phyloP scores from a whole-genome alignment of 129 eudicot species.

The Helianthus annuus region DNA sequence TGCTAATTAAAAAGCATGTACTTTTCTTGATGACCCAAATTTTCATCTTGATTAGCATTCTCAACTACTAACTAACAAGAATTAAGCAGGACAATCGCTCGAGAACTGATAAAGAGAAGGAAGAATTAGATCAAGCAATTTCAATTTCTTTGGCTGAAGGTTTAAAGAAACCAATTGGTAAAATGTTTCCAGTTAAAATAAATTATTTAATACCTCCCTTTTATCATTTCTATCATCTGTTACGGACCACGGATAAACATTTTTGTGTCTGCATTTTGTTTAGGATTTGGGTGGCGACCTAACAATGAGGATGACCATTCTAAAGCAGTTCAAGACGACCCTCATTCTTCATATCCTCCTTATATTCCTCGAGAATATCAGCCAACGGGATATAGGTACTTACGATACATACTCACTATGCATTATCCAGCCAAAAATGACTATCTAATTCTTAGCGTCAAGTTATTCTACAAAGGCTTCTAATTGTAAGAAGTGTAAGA shows the following conservation, averaged over 20 bases:
- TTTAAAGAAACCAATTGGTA: slow-evolving; percentile 72
- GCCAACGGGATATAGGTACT: slow-evolving; percentile 61
- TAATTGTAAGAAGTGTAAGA: too few species aligned
- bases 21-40: slow-evolving; percentile 28
- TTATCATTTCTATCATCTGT: background rate
- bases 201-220: background rate
- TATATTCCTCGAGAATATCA: slow-evolving; percentile 58
- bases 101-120: slow-evolving; percentile 71
- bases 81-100: slow-evolving; percentile 70
- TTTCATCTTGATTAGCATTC: slow-evolving; percentile 20
- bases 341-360: slow-evolving; percentile 63
- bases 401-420: background rate
- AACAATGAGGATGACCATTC: slow-evolving; percentile 59
- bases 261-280: slow-evolving; percentile 17
- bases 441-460: too few species aligned
- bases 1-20: slow-evolving; percentile 29
- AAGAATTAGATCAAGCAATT: slow-evolving; percentile 83
- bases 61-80: background rate
- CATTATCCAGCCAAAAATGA: slow-evolving; percentile 7
- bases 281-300: slow-evolving; percentile 60
- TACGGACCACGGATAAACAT: background rate
- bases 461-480: too few species aligned
- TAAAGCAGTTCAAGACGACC: slow-evolving; percentile 51
- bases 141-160: slow-evolving; percentile 85
- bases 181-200: background rate